Evolutionary conservation across 78 protist species (phyloP).

Genomic region (slime mould (Dictyostelium discoideum)): dicty_2.7 NC_007090.3:4873001-4873500

Average conservation of each 20-base stretch:
- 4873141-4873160: conserved; percentile 25
- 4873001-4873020: neutral
- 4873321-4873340: conserved; percentile 10
- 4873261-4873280: conserved; percentile 45
- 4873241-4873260: conserved; percentile 30
- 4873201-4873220: neutral
- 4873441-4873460: conserved; percentile 46
- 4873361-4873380: neutral
- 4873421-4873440: conserved; percentile 30
- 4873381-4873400: neutral
- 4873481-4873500: conserved; percentile 14
- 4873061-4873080: neutral
- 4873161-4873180: conserved; percentile 21
- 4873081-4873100: conserved; percentile 18
- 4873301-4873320: conserved; percentile 20
- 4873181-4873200: neutral
- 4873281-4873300: conserved; percentile 34
- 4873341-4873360: conserved; percentile 30
- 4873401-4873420: neutral
- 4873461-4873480: conserved; percentile 65
- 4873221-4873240: conserved; percentile 34
- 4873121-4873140: neutral
- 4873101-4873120: neutral
- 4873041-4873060: neutral
- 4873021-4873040: neutral